A percentile compares a stretch with the other conserved stretches of the same genome.
These are phyloP conservation scores for Russula ochroleuca DNA, from an alignment of 768 basidiomycete species.

Conservation along the genomic window DNA sequence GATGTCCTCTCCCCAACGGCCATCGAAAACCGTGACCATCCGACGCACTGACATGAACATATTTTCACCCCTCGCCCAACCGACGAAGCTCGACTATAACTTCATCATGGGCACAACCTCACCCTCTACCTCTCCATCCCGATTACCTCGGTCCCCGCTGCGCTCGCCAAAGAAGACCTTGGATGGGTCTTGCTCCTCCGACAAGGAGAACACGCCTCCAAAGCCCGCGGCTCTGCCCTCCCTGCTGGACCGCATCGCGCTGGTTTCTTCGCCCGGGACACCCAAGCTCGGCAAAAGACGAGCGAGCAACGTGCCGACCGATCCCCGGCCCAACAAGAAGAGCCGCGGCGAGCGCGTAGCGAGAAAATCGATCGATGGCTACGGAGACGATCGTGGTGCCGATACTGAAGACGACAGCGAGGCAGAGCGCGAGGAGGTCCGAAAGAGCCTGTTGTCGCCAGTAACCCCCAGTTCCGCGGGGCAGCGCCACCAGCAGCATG, in stretches of 20 bases:
- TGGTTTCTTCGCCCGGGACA: conserved; percentile 37
- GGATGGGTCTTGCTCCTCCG: conserved; percentile 26
- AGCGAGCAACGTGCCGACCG: conserved; percentile 36
- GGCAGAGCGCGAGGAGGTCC: conserved; percentile 19
- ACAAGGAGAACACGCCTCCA: conserved; percentile 64
- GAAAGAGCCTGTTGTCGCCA: conserved; percentile 3
- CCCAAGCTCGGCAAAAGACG: conserved; percentile 45
- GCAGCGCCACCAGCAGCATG: background rate
- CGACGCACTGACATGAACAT: background rate
- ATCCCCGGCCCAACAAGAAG: conserved; percentile 20
- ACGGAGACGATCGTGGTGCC: background rate
- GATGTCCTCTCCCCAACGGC: conserved; percentile 21
- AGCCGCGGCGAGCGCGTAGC: background rate
- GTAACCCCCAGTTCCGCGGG: background rate
- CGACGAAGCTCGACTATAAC: conserved; percentile 22
- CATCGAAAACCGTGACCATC: conserved; percentile 22
- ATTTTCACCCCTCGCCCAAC: conserved; percentile 14
- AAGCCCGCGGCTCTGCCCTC: conserved; percentile 34
- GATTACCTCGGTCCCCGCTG: conserved; percentile 22
- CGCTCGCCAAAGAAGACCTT: conserved; percentile 30
- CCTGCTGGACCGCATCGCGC: conserved; percentile 45
- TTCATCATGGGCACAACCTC: conserved; percentile 2
- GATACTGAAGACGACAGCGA: conserved; percentile 16
- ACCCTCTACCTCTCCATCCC: conserved; percentile 25
- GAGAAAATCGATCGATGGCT: background rate